Evolutionary conservation across 148 eudicot genomes (phyloP).

Genomic region (Amaranthus palmeri): DNA sequence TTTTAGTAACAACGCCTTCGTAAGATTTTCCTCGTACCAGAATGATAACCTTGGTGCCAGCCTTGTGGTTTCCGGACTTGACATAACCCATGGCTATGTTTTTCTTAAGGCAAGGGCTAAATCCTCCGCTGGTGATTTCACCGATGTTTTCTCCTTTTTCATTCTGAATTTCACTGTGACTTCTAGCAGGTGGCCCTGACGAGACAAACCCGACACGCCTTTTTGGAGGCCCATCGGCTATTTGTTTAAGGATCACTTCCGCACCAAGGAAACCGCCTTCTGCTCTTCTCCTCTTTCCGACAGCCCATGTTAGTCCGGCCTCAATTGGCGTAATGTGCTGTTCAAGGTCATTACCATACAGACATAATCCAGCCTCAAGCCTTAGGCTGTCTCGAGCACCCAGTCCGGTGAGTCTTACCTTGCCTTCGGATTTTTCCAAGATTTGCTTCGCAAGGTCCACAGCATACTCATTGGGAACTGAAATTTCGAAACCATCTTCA

Average conservation of each 20-base stretch:
- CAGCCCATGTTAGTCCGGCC: constrained; percentile 97
- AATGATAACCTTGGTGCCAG: constrained; percentile 72
- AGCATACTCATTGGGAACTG: constrained; percentile 75
- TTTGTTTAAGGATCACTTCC: constrained; percentile 82
- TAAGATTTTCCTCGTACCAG: constrained; percentile 75
- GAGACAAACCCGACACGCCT: constrained; percentile 83
- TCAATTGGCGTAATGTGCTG: constrained; percentile 90
- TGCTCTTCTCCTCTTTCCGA: constrained; percentile 91
- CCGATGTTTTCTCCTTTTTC: constrained; percentile 77
- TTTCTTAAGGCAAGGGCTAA: constrained; percentile 96
- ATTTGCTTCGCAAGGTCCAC: constrained; percentile 82
- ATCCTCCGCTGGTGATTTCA: constrained; percentile 94
- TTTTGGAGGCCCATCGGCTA: constrained; percentile 65
- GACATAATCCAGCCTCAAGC: constrained; percentile 87
- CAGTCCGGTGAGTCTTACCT: constrained; percentile 84
- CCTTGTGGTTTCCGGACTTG: constrained; percentile 78
- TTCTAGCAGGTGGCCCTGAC: constrained; percentile 81
- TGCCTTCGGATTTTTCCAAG: constrained; percentile 90
- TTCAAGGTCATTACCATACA: constrained; percentile 92
- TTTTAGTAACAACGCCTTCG: constrained; percentile 76
- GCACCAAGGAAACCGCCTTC: constrained; percentile 96
- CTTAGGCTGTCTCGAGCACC: constrained; percentile 98
- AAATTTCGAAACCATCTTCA: constrained; percentile 97
- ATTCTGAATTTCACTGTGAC: constrained; percentile 89
- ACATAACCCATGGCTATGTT: constrained; percentile 98